A percentile compares a stretch with the other conserved stretches of the same genome.
phyloP scores from a whole-genome alignment of 2,329 filamentous ascomycete genomes.

The Mycogone perniciosa region DNA sequence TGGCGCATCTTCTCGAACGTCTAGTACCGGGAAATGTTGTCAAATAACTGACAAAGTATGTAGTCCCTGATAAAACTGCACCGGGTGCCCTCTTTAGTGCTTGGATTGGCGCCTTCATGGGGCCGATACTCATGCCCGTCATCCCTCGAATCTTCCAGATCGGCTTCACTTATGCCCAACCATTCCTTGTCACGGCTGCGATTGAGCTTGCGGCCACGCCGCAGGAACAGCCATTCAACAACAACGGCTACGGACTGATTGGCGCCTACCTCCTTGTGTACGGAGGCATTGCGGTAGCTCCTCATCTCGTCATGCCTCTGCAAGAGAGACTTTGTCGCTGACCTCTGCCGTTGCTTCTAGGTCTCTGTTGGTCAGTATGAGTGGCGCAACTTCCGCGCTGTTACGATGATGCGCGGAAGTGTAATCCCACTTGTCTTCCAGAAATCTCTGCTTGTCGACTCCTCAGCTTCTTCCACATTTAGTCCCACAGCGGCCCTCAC shows the following conservation, averaged over 20 bases:
- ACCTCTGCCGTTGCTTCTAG: conserved; percentile 2
- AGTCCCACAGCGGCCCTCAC: too few relatives aligned
- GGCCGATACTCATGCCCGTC: conserved; percentile 12
- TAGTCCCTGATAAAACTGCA: conserved; percentile 16
- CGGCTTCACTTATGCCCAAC: conserved; percentile 22
- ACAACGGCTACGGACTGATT: conserved; percentile 22
- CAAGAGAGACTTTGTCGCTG: background rate
- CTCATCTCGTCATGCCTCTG: too few relatives aligned
- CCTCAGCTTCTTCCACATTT: too few relatives aligned
- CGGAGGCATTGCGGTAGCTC: conserved; percentile 19
- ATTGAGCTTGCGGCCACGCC: conserved; percentile 16
- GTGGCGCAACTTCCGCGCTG: too few relatives aligned
- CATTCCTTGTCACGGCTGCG: conserved; percentile 20
- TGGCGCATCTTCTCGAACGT: background rate
- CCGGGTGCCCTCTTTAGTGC: conserved; percentile 12
- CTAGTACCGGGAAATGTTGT: background rate
- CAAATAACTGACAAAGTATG: background rate
- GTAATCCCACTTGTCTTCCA: too few relatives aligned
- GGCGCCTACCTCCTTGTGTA: conserved; percentile 24
- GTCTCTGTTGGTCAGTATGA: too few relatives aligned
- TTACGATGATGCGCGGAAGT: too few relatives aligned
- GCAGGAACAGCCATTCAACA: conserved; percentile 16
- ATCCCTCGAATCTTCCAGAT: conserved; percentile 18
- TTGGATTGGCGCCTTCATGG: conserved; percentile 12
- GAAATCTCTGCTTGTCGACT: too few relatives aligned